Evolutionary conservation across 202 grass and related monocot genomes (phyloP).

Genomic region (Dendrocalamus latiflorus): DNA sequence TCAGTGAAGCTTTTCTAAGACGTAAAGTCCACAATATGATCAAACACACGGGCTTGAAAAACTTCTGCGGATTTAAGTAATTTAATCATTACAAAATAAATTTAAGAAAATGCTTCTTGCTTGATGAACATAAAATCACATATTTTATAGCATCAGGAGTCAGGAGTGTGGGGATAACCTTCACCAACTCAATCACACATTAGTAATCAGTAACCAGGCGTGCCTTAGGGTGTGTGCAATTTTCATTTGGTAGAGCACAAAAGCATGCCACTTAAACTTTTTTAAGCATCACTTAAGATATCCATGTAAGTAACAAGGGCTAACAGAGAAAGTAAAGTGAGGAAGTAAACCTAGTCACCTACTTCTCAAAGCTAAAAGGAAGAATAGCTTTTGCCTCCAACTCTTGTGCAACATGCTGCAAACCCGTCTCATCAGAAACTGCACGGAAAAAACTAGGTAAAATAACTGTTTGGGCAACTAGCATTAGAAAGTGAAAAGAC

Average conservation of each 20-base stretch:
- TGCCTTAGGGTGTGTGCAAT: background rate
- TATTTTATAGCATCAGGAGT: background rate
- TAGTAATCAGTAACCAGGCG: background rate
- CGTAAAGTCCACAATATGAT: background rate
- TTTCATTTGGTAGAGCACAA: background rate
- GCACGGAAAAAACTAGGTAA: slow-evolving; percentile 25
- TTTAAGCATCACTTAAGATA: background rate
- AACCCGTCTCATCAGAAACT: slow-evolving; percentile 84
- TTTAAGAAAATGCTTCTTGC: background rate
- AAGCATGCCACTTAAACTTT: background rate
- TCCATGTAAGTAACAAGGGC: background rate
- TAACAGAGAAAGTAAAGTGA: slow-evolving; percentile 17
- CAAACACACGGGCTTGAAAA: background rate
- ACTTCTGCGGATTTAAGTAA: background rate
- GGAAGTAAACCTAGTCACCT: slow-evolving; percentile 8
- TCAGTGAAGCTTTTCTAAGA: background rate
- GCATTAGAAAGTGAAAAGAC: background rate
- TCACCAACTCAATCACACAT: background rate
- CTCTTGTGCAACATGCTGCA: slow-evolving; percentile 81
- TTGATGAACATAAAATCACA: background rate
- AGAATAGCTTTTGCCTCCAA: slow-evolving; percentile 76
- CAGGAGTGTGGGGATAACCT: background rate
- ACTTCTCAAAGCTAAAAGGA: slow-evolving; percentile 78
- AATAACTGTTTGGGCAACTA: background rate
- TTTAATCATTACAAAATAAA: slow-evolving; percentile 10